These are phyloP conservation scores for Stephania yunnanensis DNA, from an alignment of 164 flowering plant species.

Conservation along the genomic window DNA sequence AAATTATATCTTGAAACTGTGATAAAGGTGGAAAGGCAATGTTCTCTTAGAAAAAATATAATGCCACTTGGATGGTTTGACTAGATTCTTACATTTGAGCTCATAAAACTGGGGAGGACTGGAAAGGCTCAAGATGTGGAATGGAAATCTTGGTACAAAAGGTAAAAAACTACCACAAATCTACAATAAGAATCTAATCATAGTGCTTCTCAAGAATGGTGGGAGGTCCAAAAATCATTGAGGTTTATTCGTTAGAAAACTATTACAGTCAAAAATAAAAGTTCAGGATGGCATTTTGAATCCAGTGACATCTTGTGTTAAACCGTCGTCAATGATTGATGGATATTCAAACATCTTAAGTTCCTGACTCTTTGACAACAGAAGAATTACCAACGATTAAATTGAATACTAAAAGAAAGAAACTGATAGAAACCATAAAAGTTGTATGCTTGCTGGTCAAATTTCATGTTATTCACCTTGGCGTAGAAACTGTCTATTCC, in stretches of 20 bases:
- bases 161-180: neutral
- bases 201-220: neutral
- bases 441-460: neutral
- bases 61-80: neutral
- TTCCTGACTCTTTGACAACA: neutral
- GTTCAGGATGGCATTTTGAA: neutral
- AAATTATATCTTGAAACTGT: neutral
- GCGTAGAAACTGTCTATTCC: neutral
- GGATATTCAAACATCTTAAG: neutral
- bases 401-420: neutral
- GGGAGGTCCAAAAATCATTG: neutral
- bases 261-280: neutral
- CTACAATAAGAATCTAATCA: neutral
- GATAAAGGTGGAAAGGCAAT: neutral
- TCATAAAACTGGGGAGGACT: neutral
- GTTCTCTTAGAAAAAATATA: neutral
- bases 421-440: neutral
- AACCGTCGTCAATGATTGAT: neutral
- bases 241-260: neutral
- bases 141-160: neutral
- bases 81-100: neutral
- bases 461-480: neutral
- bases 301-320: neutral
- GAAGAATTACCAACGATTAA: neutral
- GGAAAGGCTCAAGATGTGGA: neutral